phyloP scores from a whole-genome alignment of 805 yeast genomes.

The Clavispora santaluciae region DNA sequence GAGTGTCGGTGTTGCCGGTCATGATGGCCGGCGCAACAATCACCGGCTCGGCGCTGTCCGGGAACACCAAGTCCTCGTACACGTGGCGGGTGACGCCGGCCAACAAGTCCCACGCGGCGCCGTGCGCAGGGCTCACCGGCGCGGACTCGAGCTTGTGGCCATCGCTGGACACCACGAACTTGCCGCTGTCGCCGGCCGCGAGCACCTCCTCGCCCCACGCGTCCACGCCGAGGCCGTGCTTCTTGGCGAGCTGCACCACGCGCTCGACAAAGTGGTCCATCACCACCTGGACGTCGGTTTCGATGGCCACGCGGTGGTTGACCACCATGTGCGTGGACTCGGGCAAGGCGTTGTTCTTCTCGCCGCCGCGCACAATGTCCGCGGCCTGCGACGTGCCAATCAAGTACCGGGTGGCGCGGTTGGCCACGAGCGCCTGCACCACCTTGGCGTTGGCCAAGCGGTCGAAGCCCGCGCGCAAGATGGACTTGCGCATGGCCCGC shows the following conservation, averaged over 20 bases:
- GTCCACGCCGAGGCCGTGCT: constrained; percentile 45
- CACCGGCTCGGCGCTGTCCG: constrained; percentile 27
- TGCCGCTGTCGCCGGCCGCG: constrained; percentile 34
- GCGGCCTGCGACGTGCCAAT: constrained; percentile 63
- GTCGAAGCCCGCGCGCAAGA: constrained; percentile 33
- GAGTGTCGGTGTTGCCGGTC: constrained; percentile 62
- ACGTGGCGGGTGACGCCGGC: constrained; percentile 16
- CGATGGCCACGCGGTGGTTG: constrained; percentile 64
- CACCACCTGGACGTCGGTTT: constrained; percentile 43
- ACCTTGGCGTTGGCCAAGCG: constrained; percentile 31
- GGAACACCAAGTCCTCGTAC: constrained; percentile 17
- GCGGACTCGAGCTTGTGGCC: constrained; percentile 43
- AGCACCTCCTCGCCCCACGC: constrained; percentile 25
- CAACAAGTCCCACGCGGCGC: constrained; percentile 13
- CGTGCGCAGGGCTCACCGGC: constrained; percentile 43
- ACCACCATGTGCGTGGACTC: constrained; percentile 50
- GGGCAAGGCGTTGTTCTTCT: constrained; percentile 74
- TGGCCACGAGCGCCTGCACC: constrained; percentile 21
- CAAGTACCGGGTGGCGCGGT: constrained; percentile 30
- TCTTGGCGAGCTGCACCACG: constrained; percentile 39
- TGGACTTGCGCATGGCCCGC: constrained; percentile 16
- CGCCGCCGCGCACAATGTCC: constrained; percentile 66
- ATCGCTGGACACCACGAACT: constrained; percentile 28
- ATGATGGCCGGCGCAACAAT: constrained; percentile 45
- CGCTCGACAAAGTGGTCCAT: constrained; percentile 33